These are phyloP conservation scores for Agastache rugosa DNA, from an alignment of 257 asterid genomes.

Conservation along the genomic window DNA sequence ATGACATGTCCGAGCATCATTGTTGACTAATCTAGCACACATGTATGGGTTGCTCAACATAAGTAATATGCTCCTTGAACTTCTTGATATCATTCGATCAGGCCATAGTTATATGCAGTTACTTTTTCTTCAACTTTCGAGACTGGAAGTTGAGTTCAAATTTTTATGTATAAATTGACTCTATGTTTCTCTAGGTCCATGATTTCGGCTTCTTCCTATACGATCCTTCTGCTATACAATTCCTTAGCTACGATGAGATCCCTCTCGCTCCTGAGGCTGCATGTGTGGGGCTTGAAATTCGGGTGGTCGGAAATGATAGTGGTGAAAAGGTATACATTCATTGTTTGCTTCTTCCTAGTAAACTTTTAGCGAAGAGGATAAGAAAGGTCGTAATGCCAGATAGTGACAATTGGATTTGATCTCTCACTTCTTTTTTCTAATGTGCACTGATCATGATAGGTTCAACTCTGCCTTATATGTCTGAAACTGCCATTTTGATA, in stretches of 20 bases:
- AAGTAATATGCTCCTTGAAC: conserved; percentile 25
- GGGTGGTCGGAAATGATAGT: conserved; percentile 99
- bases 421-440: conserved; percentile 1
- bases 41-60: not conserved
- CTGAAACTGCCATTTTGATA: conserved; percentile 17
- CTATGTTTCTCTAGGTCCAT: conserved; percentile 68
- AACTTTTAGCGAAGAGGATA: conserved; percentile 10
- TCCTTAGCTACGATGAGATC: conserved; percentile 92
- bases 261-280: conserved; percentile 99
- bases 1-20: not conserved
- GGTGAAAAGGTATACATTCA: conserved; percentile 87
- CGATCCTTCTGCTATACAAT: conserved; percentile 86
- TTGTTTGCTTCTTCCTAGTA: conserved; percentile 32
- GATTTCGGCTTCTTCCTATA: conserved; percentile 97
- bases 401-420: conserved; percentile 15
- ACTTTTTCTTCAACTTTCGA: conserved; percentile 23
- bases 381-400: conserved; percentile 10
- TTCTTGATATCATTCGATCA: conserved; percentile 6
- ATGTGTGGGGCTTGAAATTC: conserved; percentile 93
- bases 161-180: conserved; percentile 21
- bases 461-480: conserved; percentile 26
- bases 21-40: not conserved
- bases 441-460: conserved; percentile 8
- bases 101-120: conserved; percentile 15
- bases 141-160: conserved; percentile 19